Percentiles rank a stretch among this genome's conserved stretches.
Evolutionary conservation across 2,329 filamentous ascomycete genomes (phyloP).

Genomic region (Tolypocladium tundrense): DNA sequence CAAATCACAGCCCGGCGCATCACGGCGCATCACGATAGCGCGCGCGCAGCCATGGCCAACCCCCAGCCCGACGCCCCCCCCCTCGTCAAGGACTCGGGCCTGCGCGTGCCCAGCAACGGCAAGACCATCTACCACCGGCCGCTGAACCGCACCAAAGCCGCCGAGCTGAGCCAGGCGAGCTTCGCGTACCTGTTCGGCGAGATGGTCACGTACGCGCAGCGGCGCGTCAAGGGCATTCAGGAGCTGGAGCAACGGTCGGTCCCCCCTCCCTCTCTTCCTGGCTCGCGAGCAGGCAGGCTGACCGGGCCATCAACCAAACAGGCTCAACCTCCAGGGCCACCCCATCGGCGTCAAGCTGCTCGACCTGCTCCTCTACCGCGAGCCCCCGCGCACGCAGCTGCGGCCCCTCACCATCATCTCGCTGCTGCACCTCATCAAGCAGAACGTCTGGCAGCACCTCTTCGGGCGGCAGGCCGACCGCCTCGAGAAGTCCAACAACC

Average conservation of each 20-base stretch:
- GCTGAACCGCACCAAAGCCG: constrained; percentile 77
- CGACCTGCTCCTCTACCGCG: constrained; percentile 84
- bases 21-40: not conserved
- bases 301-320: constrained; percentile 21
- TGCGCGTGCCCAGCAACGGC: constrained; percentile 83
- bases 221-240: constrained; percentile 80
- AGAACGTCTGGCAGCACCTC: constrained; percentile 82
- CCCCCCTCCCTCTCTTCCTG: not conserved
- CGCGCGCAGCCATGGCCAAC: constrained; percentile 33
- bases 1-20: not conserved
- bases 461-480: constrained; percentile 87
- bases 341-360: constrained; percentile 88
- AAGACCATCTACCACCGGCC: constrained; percentile 98
- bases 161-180: constrained; percentile 83
- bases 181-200: constrained; percentile 95
- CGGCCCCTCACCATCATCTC: constrained; percentile 82
- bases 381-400: constrained; percentile 57
- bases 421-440: constrained; percentile 91
- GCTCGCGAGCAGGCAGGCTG: not conserved
- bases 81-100: constrained; percentile 45
- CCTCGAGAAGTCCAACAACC: constrained; percentile 77
- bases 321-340: constrained; percentile 85
- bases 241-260: constrained; percentile 81
- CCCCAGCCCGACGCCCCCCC: constrained; percentile 32
- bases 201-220: constrained; percentile 93